Percentiles rank a stretch among this genome's conserved stretches.
Conservation (phyloP, 495 filamentous ascomycete genomes). For the Daldinia childiae region DNA sequence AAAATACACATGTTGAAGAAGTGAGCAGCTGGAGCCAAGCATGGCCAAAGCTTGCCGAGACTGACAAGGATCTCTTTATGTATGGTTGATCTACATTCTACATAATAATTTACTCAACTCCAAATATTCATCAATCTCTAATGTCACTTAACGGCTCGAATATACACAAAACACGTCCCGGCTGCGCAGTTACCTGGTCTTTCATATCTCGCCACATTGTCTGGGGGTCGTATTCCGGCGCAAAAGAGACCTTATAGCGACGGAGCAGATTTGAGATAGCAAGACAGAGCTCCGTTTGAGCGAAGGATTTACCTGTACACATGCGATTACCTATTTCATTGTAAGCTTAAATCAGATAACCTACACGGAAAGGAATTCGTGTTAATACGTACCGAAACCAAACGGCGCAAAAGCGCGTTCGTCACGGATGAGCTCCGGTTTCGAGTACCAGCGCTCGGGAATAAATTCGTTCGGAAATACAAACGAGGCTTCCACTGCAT, state of each 20-base stretch:
- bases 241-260: constrained; percentile 50
- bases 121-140: too few species aligned
- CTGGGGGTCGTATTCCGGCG: constrained; percentile 28
- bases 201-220: constrained; percentile 36
- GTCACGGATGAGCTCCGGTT: constrained; percentile 56
- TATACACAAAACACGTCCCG: constrained; percentile 22
- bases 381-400: constrained; percentile 43
- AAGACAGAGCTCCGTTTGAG: constrained; percentile 50
- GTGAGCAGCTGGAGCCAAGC: too few species aligned
- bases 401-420: constrained; percentile 64
- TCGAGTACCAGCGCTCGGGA: constrained; percentile 64
- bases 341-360: not conserved
- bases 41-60: too few species aligned
- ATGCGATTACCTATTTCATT: constrained; percentile 25
- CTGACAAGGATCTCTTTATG: too few species aligned
- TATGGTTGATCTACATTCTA: too few species aligned
- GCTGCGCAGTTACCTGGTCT: constrained; percentile 36
- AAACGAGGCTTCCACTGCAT: constrained; percentile 51
- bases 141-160: not conserved
- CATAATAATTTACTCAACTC: too few species aligned
- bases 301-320: constrained; percentile 52
- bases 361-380: not conserved
- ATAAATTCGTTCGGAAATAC: constrained; percentile 55
- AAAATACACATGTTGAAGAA: too few species aligned
- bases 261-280: constrained; percentile 51